Evolutionary conservation across 1,284 basidiomycete genomes (phyloP).

Genomic region (Moniliophthora roreri): DNA sequence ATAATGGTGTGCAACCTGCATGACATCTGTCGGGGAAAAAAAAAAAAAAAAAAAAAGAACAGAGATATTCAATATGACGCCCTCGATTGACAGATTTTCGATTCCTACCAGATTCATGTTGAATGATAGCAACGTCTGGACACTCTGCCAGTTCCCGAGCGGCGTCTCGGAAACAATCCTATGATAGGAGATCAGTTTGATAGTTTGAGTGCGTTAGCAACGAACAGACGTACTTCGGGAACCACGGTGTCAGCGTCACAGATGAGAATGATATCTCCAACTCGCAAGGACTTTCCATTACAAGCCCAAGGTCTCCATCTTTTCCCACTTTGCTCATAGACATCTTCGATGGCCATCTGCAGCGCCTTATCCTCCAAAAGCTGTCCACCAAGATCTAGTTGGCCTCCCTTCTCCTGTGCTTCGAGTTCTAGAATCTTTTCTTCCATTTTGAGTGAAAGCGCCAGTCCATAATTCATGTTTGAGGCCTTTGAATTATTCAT

Average conservation of each 20-base stretch:
- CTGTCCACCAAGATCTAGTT: constrained; percentile 22
- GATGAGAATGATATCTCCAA: constrained; percentile 69
- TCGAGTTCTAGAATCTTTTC: constrained; percentile 61
- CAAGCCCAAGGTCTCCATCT: constrained; percentile 65
- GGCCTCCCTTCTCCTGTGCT: constrained; percentile 34
- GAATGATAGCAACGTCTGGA: constrained; percentile 81
- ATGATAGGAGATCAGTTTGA: constrained; percentile 4
- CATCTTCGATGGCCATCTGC: constrained; percentile 66
- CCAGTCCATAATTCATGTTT: constrained; percentile 86
- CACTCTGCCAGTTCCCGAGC: constrained; percentile 76
- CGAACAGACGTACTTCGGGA: constrained; percentile 50
- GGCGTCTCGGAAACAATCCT: constrained; percentile 84
- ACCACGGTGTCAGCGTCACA: constrained; percentile 86
- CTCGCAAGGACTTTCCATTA: constrained; percentile 55
- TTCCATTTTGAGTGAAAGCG: constrained; percentile 73
- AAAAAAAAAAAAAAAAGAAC: constrained; percentile 2
- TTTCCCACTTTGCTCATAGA: constrained; percentile 53
- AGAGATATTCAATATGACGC: too few relatives aligned
- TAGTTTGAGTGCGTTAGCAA: too few relatives aligned
- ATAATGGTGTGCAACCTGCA: constrained; percentile 81
- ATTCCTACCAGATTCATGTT: constrained; percentile 70
- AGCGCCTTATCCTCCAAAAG: constrained; percentile 63
- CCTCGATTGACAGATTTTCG: constrained; percentile 1
- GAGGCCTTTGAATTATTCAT: too few relatives aligned
- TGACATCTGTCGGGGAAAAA: constrained; percentile 52